phyloP scores from a whole-genome alignment of 805 yeast genomes.

The Pichia exigua region DNA sequence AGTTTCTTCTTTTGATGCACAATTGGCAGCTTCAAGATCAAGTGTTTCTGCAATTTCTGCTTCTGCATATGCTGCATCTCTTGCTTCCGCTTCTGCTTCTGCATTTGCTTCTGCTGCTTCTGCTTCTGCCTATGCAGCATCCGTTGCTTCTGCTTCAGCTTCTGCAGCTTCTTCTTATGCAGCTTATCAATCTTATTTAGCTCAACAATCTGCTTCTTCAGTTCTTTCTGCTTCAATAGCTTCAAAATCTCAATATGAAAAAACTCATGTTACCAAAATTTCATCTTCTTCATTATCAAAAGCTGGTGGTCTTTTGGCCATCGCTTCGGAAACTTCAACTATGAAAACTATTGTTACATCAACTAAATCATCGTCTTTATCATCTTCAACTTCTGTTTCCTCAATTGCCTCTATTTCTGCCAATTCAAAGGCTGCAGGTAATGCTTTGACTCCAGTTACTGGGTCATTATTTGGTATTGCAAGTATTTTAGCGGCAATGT shows the following conservation, averaged over 20 bases:
- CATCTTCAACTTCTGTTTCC: conserved; percentile 29
- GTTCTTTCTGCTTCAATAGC: background rate
- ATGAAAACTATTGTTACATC: conserved; percentile 6
- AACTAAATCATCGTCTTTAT: conserved; percentile 11
- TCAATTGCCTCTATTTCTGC: conserved; percentile 9
- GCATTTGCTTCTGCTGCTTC: background rate
- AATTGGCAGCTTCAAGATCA: background rate
- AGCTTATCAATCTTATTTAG: background rate
- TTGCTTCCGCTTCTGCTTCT: conserved; percentile 13
- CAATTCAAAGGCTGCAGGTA: conserved; percentile 21
- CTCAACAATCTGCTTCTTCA: background rate
- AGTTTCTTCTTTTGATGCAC: conserved; percentile 14
- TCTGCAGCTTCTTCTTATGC: conserved; percentile 1
- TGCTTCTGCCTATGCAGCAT: background rate
- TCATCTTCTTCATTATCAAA: conserved; percentile 21
- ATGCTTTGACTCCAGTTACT: conserved; percentile 22
- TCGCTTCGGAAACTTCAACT: conserved; percentile 29
- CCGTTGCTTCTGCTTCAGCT: conserved; percentile 1
- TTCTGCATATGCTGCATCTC: background rate
- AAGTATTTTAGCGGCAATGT: conserved; percentile 31
- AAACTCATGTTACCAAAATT: conserved; percentile 8
- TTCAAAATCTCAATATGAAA: conserved; percentile 3
- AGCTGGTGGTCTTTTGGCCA: conserved; percentile 34
- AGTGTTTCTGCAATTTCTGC: background rate
- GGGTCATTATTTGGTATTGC: conserved; percentile 28